Evolutionary conservation across 768 basidiomycete genomes (phyloP), one percentile per base, ranked within the genome.

Genomic region (Naganishia vishniacii): DNA sequence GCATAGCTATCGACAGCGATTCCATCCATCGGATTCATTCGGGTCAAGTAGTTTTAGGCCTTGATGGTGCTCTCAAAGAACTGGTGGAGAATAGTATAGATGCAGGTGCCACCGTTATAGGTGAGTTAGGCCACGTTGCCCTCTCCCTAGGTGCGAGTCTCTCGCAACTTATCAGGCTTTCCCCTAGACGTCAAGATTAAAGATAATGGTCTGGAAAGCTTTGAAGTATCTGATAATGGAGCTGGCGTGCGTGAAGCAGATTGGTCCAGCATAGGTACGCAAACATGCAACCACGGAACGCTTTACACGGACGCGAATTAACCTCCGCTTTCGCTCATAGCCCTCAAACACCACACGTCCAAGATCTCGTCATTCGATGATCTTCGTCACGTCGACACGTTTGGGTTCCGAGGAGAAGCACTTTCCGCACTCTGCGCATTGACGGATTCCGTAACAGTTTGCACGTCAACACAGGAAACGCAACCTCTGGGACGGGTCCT

Each of bases 401-500:
- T 97, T 75, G 94, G 94, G 0, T 99, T 98, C 73, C 84, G 95
- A 40, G 95, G 95, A 16, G 95, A 99, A 78, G 95, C 95, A 0
- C 80, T 99, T 0, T 91, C 91, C 7, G 92, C 94, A 2, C 81
- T 99, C 0, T 99, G 93, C 72, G 89, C 89, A 0, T 78, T 95
- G 0, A 83, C 85, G 53, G 86, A 88, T 60, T 77, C 80, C 3
- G 83, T 97, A 12, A 80, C 79, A 0, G 81, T 97, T 49, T 82
- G 82, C 0, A 97, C 94, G 0, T 82, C 88, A 3, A 91, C 89
- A 0, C 80, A 81, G 20, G 76, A 80, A 8, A 85, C 84, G 2
- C 83, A 86, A 0, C 91, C 92, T 0, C 84, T 88, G 80, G 95
- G 91, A 1, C 84, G 85, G 4, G 78, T 83, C 23, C 80, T 99